Evolutionary conservation across 495 filamentous ascomycete genomes (phyloP), one percentile per base, ranked within the genome.

Genomic region (Aspergillus heteromorphus): DNA sequence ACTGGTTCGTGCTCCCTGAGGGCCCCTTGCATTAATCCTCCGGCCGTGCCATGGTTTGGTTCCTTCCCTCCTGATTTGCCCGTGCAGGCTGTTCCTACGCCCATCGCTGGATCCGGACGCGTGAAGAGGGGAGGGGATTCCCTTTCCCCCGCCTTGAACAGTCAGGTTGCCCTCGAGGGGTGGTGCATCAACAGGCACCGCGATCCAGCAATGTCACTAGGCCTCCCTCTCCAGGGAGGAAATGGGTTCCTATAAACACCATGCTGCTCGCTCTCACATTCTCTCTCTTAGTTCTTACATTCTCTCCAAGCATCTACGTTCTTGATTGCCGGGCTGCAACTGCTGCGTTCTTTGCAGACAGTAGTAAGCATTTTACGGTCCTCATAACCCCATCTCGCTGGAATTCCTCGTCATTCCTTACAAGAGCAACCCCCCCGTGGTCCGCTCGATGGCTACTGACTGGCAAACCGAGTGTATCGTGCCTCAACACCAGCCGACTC

Each of bases 341-440:
- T 61, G 64, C 64, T 73, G 65, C 68, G 70, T 73, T 70, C 65
- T 72, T 73, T 72, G 65, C 66, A 65, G 72, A 62, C 66, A 67
- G 69, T 62, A 70, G 69, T 60, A 70, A 71, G 65, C 68, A 73
- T 73, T 71, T 65, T 64, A 61, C 64, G 65, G 69, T 62, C 65
- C 64, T 69, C 69, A 67, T 62, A 65, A 49, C 45, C 41, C 52
- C 49, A 49, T 53, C 61, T 70, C 62, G 36, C 65, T 71, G 69
- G 70, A 72, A 72, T 75, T 70, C 62, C 68, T 77, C 77, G 68
- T 78, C 79, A 80, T 82, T 80, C 71, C 76, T 78, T 70, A 58
- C 21, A 73, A 67, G 70, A 72, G 66, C 64, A 61, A 62, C 70
- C 74, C 43, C n/a, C 34, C 41, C 48, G 56, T 77, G 65, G 64